A percentile compares a stretch with the other conserved stretches of the same genome.
Evolutionary conservation across 441 rosid genomes (phyloP).

Genomic region (Adansonia gregorii): DNA sequence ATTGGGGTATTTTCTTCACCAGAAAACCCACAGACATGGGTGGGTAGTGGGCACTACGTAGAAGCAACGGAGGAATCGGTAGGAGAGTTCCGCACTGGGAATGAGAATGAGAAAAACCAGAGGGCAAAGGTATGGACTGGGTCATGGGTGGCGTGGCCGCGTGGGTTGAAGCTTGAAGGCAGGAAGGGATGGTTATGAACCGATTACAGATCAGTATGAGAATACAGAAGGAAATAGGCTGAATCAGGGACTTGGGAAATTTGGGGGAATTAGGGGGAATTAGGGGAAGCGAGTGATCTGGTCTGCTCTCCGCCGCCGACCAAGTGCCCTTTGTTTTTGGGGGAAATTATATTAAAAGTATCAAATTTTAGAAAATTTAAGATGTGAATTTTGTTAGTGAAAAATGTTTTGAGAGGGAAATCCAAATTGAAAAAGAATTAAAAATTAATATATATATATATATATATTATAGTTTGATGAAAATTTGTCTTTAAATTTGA

Average conservation of each 20-base stretch:
- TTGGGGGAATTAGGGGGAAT: not conserved
- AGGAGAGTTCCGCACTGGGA: not conserved
- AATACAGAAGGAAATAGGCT: not conserved
- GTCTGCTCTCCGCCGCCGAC: not conserved
- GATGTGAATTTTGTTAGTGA: not conserved
- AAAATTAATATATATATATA: too few species aligned
- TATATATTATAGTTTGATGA: too few species aligned
- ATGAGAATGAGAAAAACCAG: not conserved
- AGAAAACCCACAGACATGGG: not conserved
- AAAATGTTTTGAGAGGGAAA: not conserved
- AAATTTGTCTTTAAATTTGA: too few species aligned
- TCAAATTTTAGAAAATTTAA: too few species aligned
- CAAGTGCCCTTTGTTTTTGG: not conserved
- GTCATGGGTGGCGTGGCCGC: not conserved
- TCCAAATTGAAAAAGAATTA: not conserved
- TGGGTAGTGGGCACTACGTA: too few species aligned
- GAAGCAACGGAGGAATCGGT: not conserved
- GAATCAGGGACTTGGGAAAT: not conserved
- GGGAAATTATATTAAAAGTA: not conserved
- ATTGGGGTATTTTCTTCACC: not conserved
- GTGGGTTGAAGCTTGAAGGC: not conserved
- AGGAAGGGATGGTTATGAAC: not conserved
- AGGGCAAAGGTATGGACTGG: not conserved
- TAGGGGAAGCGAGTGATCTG: not conserved
- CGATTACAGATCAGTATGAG: too few species aligned